Conservation (phyloP, 305 asterid species). For the Solanum aculeatissimum region DNA sequence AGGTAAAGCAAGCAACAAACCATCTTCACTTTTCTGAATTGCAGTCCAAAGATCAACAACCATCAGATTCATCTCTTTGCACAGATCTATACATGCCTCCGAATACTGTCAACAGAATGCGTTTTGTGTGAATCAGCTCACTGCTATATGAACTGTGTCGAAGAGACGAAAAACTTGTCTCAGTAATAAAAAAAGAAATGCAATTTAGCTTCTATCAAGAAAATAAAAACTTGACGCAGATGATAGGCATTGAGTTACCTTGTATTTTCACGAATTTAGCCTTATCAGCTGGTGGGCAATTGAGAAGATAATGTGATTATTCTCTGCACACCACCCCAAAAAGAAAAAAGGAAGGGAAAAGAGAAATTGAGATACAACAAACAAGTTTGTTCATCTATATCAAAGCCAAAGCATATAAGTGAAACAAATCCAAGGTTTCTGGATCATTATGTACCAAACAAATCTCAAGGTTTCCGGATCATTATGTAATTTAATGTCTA, state of each 20-base stretch:
- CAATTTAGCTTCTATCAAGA: neutral
- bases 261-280: conserved; percentile 41
- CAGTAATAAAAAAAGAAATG: neutral
- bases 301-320: conserved; percentile 61
- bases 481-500: neutral
- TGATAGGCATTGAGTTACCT: conserved; percentile 31
- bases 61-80: conserved; percentile 55
- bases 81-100: conserved; percentile 67
- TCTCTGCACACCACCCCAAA: conserved; percentile 27
- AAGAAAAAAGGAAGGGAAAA: neutral
- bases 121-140: conserved; percentile 80
- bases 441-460: neutral
- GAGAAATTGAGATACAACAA: neutral
- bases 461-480: neutral
- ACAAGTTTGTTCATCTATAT: neutral
- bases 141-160: conserved; percentile 46
- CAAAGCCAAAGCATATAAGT: neutral
- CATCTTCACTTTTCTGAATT: conserved; percentile 71
- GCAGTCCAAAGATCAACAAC: conserved; percentile 78
- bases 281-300: conserved; percentile 80
- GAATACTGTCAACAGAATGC: conserved; percentile 68
- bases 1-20: conserved; percentile 67
- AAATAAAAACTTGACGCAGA: neutral
- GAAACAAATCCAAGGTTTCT: neutral
- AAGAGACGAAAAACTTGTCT: neutral